Evolutionary conservation across 306 rosid species (phyloP), one percentile per base, ranked within the genome.

Genomic region (Geum urbanum): DNA sequence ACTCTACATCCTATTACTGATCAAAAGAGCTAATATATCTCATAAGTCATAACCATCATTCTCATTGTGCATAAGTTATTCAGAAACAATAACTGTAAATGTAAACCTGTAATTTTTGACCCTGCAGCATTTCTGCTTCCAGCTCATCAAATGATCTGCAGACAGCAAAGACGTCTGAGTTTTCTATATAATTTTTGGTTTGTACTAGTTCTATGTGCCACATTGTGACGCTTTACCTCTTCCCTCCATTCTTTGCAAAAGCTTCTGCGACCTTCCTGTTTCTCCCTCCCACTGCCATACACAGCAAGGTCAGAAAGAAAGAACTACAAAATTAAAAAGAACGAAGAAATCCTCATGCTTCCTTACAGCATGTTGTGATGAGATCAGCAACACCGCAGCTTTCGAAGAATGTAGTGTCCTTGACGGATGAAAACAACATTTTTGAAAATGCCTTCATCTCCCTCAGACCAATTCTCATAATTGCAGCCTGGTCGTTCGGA

Each of bases 381-480:
- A 92, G 89, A 80, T 92, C 98, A 49, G 98, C 96, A 35, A 92
- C 96, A 22, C 98, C 98, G 41, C 98, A 92, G 71, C 96, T 92
- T 77, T 92, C 98, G 61, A 92, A 88, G 78, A 88, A 90, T 55
- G 98, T 92, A 80, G 81, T 90, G 46, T 92, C 88, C 64, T 86
- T 88, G 62, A 92, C 96, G 9, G 98, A 86, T 55, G 98, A 82
- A 84, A 86, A 92, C 83, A 88, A 61, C 79, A 86, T 55, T 77
- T 85, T 90, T 50, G 96, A 92, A 69, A 92, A 85, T 41, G 86
- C 85, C 80, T 84, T 83, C 98, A 90, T 92, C 66, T 92, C 98
- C 48, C 82, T 88, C 20, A 90, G 80, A 62, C 98, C 98, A 67
- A 90, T 77, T 82, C 98, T 82, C 96, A 90, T 92, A 72, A 92